A percentile compares a stretch with the other conserved stretches of the same genome.
Evolutionary conservation across 805 yeast genomes (phyloP).

Genomic region (Gaillardinia entomophila): DNA sequence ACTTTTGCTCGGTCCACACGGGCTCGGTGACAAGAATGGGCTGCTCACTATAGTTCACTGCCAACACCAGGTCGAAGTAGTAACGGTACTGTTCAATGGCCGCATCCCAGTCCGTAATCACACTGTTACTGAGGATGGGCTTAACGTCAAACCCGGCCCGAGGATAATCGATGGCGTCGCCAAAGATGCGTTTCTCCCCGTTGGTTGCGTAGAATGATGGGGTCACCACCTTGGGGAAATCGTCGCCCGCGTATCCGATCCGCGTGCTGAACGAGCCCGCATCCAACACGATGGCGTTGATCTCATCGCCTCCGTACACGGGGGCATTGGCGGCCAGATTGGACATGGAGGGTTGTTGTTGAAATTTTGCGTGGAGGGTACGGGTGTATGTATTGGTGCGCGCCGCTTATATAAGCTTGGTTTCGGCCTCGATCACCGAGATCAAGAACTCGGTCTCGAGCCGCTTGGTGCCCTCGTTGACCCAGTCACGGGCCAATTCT

Average conservation of each 20-base stretch:
- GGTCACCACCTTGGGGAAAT: constrained; percentile 67
- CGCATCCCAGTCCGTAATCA: constrained; percentile 81
- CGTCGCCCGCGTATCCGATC: constrained; percentile 91
- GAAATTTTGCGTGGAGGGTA: too few species aligned
- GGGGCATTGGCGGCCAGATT: constrained; percentile 6
- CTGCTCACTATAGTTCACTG: constrained; percentile 54
- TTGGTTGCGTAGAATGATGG: constrained; percentile 58
- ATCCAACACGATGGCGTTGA: constrained; percentile 85
- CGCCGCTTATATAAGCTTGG: constrained; percentile 31
- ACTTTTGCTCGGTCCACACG: constrained; percentile 68
- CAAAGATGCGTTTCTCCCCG: constrained; percentile 23
- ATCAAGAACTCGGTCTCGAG: constrained; percentile 81
- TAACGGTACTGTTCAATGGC: constrained; percentile 69
- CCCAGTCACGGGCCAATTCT: constrained; percentile 88
- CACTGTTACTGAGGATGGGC: constrained; percentile 55
- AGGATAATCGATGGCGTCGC: constrained; percentile 46
- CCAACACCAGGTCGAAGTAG: constrained; percentile 47
- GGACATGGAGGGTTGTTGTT: background rate
- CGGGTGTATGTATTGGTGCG: background rate
- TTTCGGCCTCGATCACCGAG: constrained; percentile 60
- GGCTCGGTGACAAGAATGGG: constrained; percentile 85
- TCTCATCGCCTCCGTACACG: constrained; percentile 60
- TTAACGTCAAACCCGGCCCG: constrained; percentile 45
- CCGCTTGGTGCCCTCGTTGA: constrained; percentile 81
- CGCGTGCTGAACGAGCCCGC: constrained; percentile 84